Evolutionary conservation across 352 stramenopile species (phyloP).

Genomic region (Aphanomyces euteiches): DNA sequence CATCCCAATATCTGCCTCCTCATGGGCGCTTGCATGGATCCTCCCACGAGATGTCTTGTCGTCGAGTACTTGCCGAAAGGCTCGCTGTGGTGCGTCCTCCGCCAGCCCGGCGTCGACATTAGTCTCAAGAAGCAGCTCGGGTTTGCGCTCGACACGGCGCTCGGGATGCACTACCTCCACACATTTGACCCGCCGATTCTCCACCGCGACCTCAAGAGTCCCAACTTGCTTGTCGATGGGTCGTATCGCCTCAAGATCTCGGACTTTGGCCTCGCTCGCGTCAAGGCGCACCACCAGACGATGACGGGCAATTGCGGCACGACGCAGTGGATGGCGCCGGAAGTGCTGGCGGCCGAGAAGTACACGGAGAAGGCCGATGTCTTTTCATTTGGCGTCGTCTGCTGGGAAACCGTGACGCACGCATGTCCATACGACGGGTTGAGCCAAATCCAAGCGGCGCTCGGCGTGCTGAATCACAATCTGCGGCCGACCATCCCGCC

Average conservation of each 20-base stretch:
- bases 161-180: slow-evolving; percentile 87
- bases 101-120: slow-evolving; percentile 63
- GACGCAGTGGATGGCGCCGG: slow-evolving; percentile 83
- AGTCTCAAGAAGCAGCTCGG: slow-evolving; percentile 65
- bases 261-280: slow-evolving; percentile 81
- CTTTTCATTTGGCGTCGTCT: slow-evolving; percentile 83
- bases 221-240: slow-evolving; percentile 73
- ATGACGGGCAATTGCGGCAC: slow-evolving; percentile 86
- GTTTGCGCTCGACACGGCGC: slow-evolving; percentile 71
- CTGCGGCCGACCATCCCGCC: slow-evolving; percentile 73
- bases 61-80: slow-evolving; percentile 80
- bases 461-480: slow-evolving; percentile 86
- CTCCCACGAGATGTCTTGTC: slow-evolving; percentile 75
- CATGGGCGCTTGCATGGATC: slow-evolving; percentile 77
- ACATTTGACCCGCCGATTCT: slow-evolving; percentile 83
- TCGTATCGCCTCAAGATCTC: slow-evolving; percentile 85
- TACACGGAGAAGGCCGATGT: slow-evolving; percentile 87
- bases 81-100: slow-evolving; percentile 83
- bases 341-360: slow-evolving; percentile 77
- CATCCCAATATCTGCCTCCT: slow-evolving; percentile 85
- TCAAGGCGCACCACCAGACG: slow-evolving; percentile 81
- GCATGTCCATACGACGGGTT: slow-evolving; percentile 89
- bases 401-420: slow-evolving; percentile 86
- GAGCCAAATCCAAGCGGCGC: slow-evolving; percentile 83
- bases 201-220: slow-evolving; percentile 84